Evolutionary conservation across 768 basidiomycete genomes (phyloP).

Genomic region (Leucosporidium scottii): DNA sequence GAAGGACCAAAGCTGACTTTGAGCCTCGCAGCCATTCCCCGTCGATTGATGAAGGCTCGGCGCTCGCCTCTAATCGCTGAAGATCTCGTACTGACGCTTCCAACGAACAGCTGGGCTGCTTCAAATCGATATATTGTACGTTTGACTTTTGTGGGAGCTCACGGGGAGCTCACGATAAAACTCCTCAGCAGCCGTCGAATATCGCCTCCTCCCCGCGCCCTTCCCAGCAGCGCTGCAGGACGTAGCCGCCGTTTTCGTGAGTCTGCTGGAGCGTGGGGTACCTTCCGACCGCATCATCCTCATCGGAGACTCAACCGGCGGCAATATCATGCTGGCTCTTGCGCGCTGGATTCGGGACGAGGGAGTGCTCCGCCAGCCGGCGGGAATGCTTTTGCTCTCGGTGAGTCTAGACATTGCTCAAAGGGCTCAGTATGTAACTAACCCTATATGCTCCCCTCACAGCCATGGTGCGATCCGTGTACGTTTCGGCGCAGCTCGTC

Average conservation of each 20-base stretch:
- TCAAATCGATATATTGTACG: constrained; percentile 16
- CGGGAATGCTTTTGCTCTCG: constrained; percentile 21
- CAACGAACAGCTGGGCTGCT: constrained; percentile 11
- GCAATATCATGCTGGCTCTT: constrained; percentile 52
- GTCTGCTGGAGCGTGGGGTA: constrained; percentile 56
- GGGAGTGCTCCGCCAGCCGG: constrained; percentile 1
- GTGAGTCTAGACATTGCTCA: too few species aligned
- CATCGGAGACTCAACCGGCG: constrained; percentile 71
- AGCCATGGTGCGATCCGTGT: constrained; percentile 26
- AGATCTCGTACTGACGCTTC: too few species aligned
- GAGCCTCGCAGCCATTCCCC: constrained; percentile 24
- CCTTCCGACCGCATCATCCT: constrained; percentile 57
- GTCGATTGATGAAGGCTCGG: constrained; percentile 31
- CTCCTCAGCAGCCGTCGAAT: constrained; percentile 55
- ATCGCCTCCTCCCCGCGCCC: constrained; percentile 53
- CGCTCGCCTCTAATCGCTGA: too few species aligned
- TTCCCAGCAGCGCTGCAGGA: constrained; percentile 74
- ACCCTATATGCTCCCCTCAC: background rate
- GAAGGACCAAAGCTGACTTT: constrained; percentile 16
- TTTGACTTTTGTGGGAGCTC: background rate
- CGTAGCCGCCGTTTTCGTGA: constrained; percentile 63
- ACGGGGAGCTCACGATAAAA: background rate
- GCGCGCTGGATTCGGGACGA: constrained; percentile 38
- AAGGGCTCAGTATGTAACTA: too few species aligned
- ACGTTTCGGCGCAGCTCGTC: too few species aligned